A percentile compares a stretch with the other conserved stretches of the same genome.
phyloP scores from a whole-genome alignment of 1,139 yeast species.

The Geotrichum fermentans region DNA sequence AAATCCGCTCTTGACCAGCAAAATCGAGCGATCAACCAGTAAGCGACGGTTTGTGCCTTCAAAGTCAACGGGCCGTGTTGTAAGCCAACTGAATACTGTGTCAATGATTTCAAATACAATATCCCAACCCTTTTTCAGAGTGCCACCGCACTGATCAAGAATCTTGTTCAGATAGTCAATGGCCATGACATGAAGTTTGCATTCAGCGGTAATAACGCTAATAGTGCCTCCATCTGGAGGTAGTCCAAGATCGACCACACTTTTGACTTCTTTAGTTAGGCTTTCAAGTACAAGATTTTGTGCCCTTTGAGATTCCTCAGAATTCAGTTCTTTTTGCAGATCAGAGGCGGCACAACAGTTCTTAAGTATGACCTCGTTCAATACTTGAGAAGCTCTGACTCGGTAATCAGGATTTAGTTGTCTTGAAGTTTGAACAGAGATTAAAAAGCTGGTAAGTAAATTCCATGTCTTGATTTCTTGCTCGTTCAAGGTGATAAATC shows the following conservation, averaged over 20 bases:
- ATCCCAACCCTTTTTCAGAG: slow-evolving; percentile 62
- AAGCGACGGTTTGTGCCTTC: slow-evolving; percentile 36
- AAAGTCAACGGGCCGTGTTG: slow-evolving; percentile 31
- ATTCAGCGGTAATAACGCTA: slow-evolving; percentile 27
- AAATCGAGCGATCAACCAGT: slow-evolving; percentile 29
- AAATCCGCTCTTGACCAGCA: slow-evolving; percentile 59
- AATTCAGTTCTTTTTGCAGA: slow-evolving; percentile 7
- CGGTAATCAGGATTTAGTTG: slow-evolving; percentile 43
- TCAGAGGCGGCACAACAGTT: slow-evolving; percentile 30
- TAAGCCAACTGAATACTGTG: slow-evolving; percentile 52
- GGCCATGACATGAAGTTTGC: slow-evolving; percentile 58
- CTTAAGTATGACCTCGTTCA: slow-evolving; percentile 46
- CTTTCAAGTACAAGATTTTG: slow-evolving; percentile 22
- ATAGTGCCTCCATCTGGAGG: slow-evolving; percentile 25
- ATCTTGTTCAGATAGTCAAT: slow-evolving; percentile 62
- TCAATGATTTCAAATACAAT: slow-evolving; percentile 63
- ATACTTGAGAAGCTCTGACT: slow-evolving; percentile 45
- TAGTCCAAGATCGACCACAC: slow-evolving; percentile 20
- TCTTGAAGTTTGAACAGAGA: slow-evolving; percentile 43
- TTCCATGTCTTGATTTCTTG: slow-evolving; percentile 42
- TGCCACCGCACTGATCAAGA: slow-evolving; percentile 69
- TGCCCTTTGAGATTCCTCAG: slow-evolving; percentile 16
- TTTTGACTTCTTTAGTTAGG: slow-evolving; percentile 17
- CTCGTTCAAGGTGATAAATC: slow-evolving; percentile 43
- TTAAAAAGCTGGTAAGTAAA: slow-evolving; percentile 44